A percentile compares a stretch with the other conserved stretches of the same genome.
phyloP scores from a whole-genome alignment of 1,139 yeast species.

The Candida anutae region DNA sequence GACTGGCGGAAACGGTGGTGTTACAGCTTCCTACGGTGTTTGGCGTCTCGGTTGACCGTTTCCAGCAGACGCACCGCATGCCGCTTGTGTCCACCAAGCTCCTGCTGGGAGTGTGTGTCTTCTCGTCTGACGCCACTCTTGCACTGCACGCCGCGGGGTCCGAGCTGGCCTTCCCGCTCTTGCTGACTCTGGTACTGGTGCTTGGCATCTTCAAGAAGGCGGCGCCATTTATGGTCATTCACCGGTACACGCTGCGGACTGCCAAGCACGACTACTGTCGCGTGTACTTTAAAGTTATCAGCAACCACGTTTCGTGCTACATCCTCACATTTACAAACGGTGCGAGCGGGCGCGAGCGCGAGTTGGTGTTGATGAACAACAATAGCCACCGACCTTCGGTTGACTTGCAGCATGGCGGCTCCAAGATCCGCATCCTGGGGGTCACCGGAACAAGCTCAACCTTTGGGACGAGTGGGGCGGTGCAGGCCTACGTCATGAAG shows the following conservation, averaged over 20 bases:
- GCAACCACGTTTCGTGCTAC: constrained; percentile 28
- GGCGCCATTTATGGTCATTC: constrained; percentile 26
- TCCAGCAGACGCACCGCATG: background rate
- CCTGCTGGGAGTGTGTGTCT: too few relatives aligned
- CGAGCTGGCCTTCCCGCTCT: too few relatives aligned
- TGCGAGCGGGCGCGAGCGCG: constrained; percentile 4
- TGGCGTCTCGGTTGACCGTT: background rate
- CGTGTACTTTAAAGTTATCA: constrained; percentile 25
- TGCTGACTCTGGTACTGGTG: constrained; percentile 21
- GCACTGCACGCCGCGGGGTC: too few relatives aligned
- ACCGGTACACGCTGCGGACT: constrained; percentile 7
- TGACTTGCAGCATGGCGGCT: constrained; percentile 21
- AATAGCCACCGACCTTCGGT: constrained; percentile 29
- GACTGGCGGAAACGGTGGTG: too few relatives aligned
- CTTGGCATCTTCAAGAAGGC: constrained; percentile 24
- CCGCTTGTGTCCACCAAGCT: background rate
- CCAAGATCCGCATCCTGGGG: constrained; percentile 27
- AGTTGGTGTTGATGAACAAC: constrained; percentile 19
- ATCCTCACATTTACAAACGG: constrained; percentile 17
- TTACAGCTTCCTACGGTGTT: too few relatives aligned
- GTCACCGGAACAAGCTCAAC: constrained; percentile 33
- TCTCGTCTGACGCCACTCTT: too few relatives aligned
- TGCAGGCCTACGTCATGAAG: constrained; percentile 20
- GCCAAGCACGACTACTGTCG: constrained; percentile 19
- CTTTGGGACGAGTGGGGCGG: constrained; percentile 30